phyloP scores from a whole-genome alignment of 257 asterid species.

The Nicotiana benthamiana region DNA sequence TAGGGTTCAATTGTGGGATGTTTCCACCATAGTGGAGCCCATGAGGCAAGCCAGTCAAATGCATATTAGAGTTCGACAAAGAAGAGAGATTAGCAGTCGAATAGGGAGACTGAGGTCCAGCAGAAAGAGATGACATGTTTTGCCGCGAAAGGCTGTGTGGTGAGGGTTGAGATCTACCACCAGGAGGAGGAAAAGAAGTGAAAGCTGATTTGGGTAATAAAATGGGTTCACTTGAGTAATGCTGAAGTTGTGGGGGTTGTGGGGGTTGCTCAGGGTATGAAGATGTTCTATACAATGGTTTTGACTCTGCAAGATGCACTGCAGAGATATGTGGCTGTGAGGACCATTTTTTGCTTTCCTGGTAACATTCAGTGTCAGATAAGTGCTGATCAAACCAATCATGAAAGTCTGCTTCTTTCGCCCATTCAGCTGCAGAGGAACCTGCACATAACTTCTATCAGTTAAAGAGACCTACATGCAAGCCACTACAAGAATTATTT shows the following conservation, averaged over 20 bases:
- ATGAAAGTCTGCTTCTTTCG: constrained; percentile 60
- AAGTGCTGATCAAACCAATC: constrained; percentile 63
- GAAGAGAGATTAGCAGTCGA: constrained; percentile 41
- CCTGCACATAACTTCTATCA: constrained; percentile 38
- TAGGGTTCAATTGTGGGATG: constrained; percentile 32
- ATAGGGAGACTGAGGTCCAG: constrained; percentile 54
- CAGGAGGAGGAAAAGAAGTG: constrained; percentile 86
- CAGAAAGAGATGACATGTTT: constrained; percentile 42
- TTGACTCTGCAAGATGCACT: constrained; percentile 37
- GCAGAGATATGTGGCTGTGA: constrained; percentile 71
- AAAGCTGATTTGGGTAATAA: constrained; percentile 59
- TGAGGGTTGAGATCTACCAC: constrained; percentile 50
- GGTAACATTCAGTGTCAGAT: constrained; percentile 63
- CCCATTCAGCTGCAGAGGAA: constrained; percentile 87
- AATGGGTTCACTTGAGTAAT: constrained; percentile 79
- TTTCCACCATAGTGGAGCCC: constrained; percentile 47
- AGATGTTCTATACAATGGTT: constrained; percentile 67
- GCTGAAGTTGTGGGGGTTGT: constrained; percentile 37
- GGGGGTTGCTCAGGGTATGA: constrained; percentile 39
- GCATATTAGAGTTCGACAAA: constrained; percentile 41
- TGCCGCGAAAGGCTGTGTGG: constrained; percentile 38
- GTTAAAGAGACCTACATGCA: constrained; percentile 5
- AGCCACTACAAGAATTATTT: not conserved
- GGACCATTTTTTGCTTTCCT: constrained; percentile 74
- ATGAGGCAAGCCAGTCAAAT: constrained; percentile 46